These are phyloP conservation scores for Vicia faba DNA, from an alignment of 306 rosid species.

Conservation along the genomic window DNA sequence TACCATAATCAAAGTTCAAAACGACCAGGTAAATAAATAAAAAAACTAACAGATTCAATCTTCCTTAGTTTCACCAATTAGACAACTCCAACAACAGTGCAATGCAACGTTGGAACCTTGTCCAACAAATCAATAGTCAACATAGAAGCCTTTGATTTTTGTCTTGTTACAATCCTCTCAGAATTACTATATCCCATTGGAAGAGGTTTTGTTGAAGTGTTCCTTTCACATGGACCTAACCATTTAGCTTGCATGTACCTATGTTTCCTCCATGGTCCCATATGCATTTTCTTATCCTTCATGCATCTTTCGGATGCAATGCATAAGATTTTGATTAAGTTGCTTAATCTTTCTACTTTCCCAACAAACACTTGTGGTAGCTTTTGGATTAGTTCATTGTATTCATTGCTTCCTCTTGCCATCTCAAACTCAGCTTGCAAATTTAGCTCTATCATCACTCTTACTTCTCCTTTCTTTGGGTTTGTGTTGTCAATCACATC, in stretches of 20 bases:
- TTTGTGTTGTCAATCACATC: slow-evolving; percentile 67
- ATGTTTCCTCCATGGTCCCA: slow-evolving; percentile 95
- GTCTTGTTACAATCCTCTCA: slow-evolving; percentile 41
- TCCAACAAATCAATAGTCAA: slow-evolving; percentile 79
- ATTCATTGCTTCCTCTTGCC: slow-evolving; percentile 68
- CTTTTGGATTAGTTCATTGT: slow-evolving; percentile 50
- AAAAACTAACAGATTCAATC: not conserved
- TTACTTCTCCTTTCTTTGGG: slow-evolving; percentile 60
- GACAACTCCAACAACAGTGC: slow-evolving; percentile 60
- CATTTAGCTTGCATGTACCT: slow-evolving; percentile 87
- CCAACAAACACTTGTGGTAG: slow-evolving; percentile 87
- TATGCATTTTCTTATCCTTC: slow-evolving; percentile 82
- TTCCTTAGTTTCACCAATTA: slow-evolving; percentile 1
- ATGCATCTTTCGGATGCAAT: slow-evolving; percentile 75
- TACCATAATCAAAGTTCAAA: not conserved
- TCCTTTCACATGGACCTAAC: slow-evolving; percentile 75
- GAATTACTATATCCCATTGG: slow-evolving; percentile 31
- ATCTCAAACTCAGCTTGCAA: slow-evolving; percentile 83
- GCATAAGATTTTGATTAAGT: slow-evolving; percentile 61
- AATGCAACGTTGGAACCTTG: slow-evolving; percentile 56
- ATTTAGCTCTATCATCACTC: slow-evolving; percentile 74
- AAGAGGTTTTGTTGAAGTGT: slow-evolving; percentile 42
- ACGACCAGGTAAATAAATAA: not conserved
- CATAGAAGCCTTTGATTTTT: slow-evolving; percentile 69
- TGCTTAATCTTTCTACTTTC: slow-evolving; percentile 67